Conservation (phyloP, 2,329 filamentous ascomycete species). For the Pseudopithomyces chartarum region DNA sequence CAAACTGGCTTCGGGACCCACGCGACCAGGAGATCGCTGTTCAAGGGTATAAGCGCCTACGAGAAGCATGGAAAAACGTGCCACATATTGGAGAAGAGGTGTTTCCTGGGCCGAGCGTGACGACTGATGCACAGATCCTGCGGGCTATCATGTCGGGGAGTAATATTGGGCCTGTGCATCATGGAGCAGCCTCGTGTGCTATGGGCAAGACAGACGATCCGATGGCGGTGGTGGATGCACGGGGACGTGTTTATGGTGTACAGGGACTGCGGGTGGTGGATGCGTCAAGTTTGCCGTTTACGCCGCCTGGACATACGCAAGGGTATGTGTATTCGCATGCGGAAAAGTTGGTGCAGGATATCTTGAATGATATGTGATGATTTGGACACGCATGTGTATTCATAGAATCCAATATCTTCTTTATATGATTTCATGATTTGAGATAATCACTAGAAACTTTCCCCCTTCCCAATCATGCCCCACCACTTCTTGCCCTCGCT, state of each 20-base stretch:
- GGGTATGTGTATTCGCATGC: constrained; percentile 1
- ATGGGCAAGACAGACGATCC: constrained; percentile 48
- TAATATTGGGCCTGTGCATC: constrained; percentile 23
- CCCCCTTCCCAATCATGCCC: too few relatives aligned
- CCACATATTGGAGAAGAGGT: too few relatives aligned
- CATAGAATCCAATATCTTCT: too few relatives aligned
- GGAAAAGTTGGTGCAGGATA: neutral
- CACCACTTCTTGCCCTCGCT: too few relatives aligned
- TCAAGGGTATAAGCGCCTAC: too few relatives aligned
- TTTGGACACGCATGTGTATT: too few relatives aligned
- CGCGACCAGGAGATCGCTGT: constrained; percentile 24
- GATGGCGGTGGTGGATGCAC: constrained; percentile 36
- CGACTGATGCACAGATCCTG: constrained; percentile 31
- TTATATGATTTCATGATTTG: too few relatives aligned
- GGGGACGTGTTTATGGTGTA: constrained; percentile 8
- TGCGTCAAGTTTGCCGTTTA: neutral
- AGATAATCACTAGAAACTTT: too few relatives aligned
- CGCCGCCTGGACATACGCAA: constrained; percentile 8
- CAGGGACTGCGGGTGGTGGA: constrained; percentile 6
- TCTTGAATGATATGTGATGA: neutral
- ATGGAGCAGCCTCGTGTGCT: constrained; percentile 62
- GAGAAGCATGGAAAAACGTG: too few relatives aligned
- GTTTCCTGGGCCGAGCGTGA: too few relatives aligned
- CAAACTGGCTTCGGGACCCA: constrained; percentile 33
- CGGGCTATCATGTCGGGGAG: too few relatives aligned